phyloP scores from a whole-genome alignment of 2,329 filamentous ascomycete genomes.

The Claviceps sp. region DNA sequence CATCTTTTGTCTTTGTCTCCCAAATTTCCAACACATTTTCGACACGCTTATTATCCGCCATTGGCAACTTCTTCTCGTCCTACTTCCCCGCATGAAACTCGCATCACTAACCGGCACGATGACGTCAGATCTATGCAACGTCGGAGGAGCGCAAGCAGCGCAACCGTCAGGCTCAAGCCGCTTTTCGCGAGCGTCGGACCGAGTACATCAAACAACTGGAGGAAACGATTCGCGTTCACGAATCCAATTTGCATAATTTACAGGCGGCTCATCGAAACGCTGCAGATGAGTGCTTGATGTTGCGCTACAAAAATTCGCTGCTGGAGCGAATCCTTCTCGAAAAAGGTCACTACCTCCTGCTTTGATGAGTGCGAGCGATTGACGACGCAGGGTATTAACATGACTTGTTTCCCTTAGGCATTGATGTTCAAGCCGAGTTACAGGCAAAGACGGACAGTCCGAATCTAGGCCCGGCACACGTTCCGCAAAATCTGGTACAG shows the following conservation, averaged over 20 bases:
- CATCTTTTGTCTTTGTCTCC: too few relatives aligned
- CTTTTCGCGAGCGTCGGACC: conserved; percentile 88
- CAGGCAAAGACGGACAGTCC: conserved; percentile 85
- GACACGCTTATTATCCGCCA: too few relatives aligned
- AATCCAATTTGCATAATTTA: conserved; percentile 81
- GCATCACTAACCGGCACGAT: conserved; percentile 5
- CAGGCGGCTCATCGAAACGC: conserved; percentile 90
- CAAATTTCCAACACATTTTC: too few relatives aligned
- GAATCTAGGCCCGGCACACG: conserved; percentile 56
- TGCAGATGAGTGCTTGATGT: conserved; percentile 93
- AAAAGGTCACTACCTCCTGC: conserved; percentile 55
- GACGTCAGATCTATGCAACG: conserved; percentile 80
- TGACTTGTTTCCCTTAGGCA: conserved; percentile 41
- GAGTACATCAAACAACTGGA: conserved; percentile 99
- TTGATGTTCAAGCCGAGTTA: conserved; percentile 93
- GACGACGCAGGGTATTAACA: background rate
- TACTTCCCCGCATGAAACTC: background rate
- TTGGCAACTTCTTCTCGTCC: background rate
- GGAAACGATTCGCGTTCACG: conserved; percentile 92
- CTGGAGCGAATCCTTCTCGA: conserved; percentile 91
- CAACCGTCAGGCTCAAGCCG: conserved; percentile 92
- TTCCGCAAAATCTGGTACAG: conserved; percentile 55
- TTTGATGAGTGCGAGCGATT: background rate
- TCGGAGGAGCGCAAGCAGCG: conserved; percentile 97
- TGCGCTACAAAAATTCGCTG: conserved; percentile 95